These are phyloP conservation scores for Phytophthora pluvialis DNA, from an alignment of 352 stramenopile species.

Conservation along the genomic window DNA sequence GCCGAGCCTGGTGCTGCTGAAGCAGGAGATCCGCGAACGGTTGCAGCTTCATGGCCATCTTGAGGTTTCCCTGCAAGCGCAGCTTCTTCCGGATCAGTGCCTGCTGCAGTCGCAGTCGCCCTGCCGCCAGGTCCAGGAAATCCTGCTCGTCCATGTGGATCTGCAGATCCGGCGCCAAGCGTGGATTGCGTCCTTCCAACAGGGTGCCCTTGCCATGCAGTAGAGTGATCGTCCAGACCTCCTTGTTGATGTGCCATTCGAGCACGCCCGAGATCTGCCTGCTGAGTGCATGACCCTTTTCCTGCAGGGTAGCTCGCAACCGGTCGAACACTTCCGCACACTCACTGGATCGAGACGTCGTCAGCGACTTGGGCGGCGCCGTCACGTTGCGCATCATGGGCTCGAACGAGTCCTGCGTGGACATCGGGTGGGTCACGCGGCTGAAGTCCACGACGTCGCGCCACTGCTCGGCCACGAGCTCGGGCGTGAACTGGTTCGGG, in stretches of 20 bases:
- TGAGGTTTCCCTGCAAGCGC: constrained; percentile 69
- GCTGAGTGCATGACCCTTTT: constrained; percentile 45
- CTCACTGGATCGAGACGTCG: constrained; percentile 58
- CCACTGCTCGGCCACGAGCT: constrained; percentile 77
- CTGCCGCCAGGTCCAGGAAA: constrained; percentile 65
- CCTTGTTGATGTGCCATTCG: constrained; percentile 78
- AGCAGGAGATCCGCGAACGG: constrained; percentile 69
- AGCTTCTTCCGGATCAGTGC: constrained; percentile 73
- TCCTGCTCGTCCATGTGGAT: constrained; percentile 74
- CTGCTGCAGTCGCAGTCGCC: constrained; percentile 67
- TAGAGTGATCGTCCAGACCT: constrained; percentile 70
- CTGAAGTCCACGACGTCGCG: constrained; percentile 67
- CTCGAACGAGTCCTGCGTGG: constrained; percentile 79
- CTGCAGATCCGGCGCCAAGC: constrained; percentile 59
- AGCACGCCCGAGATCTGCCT: constrained; percentile 70
- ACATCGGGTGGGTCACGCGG: constrained; percentile 66
- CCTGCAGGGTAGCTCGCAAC: constrained; percentile 51
- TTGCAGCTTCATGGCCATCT: constrained; percentile 77
- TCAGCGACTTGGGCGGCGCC: constrained; percentile 56
- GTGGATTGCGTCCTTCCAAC: constrained; percentile 52
- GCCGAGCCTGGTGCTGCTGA: constrained; percentile 38
- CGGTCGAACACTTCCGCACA: constrained; percentile 67
- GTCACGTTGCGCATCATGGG: constrained; percentile 78
- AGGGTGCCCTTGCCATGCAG: constrained; percentile 56
- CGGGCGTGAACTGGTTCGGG: constrained; percentile 58